Evolutionary conservation across 768 basidiomycete genomes (phyloP), one percentile per base, ranked within the genome.

Genomic region (Plicaturopsis crispa): DNA sequence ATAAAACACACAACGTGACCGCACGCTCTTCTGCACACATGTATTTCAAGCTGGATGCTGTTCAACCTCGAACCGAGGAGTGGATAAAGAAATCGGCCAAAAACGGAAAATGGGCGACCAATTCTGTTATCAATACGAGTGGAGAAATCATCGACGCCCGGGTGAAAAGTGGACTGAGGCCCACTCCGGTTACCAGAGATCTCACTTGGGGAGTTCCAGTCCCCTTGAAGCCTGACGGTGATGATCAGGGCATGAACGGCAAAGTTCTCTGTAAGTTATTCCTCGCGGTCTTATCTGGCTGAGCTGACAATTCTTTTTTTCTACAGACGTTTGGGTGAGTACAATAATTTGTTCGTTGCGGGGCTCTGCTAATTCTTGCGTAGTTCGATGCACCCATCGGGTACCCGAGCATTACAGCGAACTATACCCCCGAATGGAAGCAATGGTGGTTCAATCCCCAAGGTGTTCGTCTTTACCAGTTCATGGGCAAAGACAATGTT

Each of bases 401-500:
- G 41, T 99, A 99, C 60, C 81, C 87, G 3, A 96, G 93, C 60
- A 97, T 99, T 46, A 99, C 96, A 2, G 91, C 92, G 37, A 85
- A 83, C 54, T 92, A 93, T 66, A 94, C 89, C 24, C 68, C 84
- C 14, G 84, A 96, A 46, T 99, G 96, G 96, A 79, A 83, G 59
- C 72, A 79, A 57, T 99, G 96, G 96, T 99, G 96, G 96, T 79
- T 85, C 53, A 84, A 93, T 53, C 85, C 84, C 2, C 70, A 88
- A 48, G 71, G 97, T 50, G 92, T 99, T 42, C 71, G 77, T 49
- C 67, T 98, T 36, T 96, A 90, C 65, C 94, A 99, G 60, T 99
- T 99, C 70, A 99, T 99, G 96, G 96, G 96, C 55, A 99, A 99
- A 66, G 94, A 98, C 57, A 97, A 92, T 45, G 90, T 93, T 35